These are phyloP conservation scores for Cyathus pygmaeus DNA, from an alignment of 1,284 basidiomycete species.

Conservation along the genomic window DNA sequence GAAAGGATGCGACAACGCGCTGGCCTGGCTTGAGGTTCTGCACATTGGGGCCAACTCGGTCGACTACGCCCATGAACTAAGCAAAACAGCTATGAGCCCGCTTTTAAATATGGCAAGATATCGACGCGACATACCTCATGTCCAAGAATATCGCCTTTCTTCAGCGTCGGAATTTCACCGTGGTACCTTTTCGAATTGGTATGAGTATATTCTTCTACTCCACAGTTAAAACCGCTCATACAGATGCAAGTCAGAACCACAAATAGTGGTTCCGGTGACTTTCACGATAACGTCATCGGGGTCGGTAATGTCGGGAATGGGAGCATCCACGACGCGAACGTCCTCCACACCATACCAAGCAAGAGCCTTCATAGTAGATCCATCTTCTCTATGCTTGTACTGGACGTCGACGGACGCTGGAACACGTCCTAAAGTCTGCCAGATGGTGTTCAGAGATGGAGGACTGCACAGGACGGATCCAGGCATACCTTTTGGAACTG, in stretches of 20 bases:
- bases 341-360: constrained; percentile 74
- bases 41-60: constrained; percentile 71
- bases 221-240: constrained; percentile 32
- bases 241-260: constrained; percentile 76
- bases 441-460: too few relatives aligned
- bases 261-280: constrained; percentile 78
- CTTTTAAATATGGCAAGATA: neutral
- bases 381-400: constrained; percentile 59
- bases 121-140: constrained; percentile 67
- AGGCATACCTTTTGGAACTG: too few relatives aligned
- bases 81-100: neutral
- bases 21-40: constrained; percentile 69
- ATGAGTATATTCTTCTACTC: neutral
- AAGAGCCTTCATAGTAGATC: constrained; percentile 72
- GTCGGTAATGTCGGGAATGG: constrained; percentile 75
- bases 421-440: too few relatives aligned
- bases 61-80: constrained; percentile 77
- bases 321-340: constrained; percentile 66
- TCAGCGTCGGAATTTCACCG: constrained; percentile 71
- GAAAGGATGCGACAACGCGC: constrained; percentile 81
- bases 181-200: constrained; percentile 48
- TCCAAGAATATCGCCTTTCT: constrained; percentile 81
- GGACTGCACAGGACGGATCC: too few relatives aligned
- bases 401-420: too few relatives aligned
- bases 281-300: constrained; percentile 73